A percentile compares a stretch with the other conserved stretches of the same genome.
These are phyloP conservation scores for Diospyros kaki DNA, from an alignment of 148 eudicot genomes.

Conservation along the genomic window DNA sequence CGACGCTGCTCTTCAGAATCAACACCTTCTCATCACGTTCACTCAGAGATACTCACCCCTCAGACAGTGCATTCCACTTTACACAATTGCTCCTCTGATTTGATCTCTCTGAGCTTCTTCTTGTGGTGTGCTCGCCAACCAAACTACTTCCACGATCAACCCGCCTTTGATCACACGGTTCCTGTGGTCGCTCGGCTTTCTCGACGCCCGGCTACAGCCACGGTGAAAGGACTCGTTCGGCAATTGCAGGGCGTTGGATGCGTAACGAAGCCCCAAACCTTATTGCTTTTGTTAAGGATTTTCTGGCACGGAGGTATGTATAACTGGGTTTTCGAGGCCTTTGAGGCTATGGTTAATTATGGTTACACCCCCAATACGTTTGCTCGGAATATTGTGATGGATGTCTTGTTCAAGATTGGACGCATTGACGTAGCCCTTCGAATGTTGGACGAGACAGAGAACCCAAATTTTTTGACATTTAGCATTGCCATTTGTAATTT, in stretches of 20 bases:
- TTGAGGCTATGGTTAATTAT: conserved; percentile 31
- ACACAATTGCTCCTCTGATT: conserved; percentile 42
- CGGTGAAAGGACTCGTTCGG: conserved; percentile 18
- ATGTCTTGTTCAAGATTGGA: conserved; percentile 38
- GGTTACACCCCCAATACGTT: conserved; percentile 41
- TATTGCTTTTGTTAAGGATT: conserved; percentile 42
- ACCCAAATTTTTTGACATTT: conserved; percentile 40
- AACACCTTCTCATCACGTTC: background rate
- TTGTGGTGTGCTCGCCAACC: conserved; percentile 54
- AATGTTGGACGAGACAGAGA: conserved; percentile 23
- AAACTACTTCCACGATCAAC: conserved; percentile 39
- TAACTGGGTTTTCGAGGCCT: conserved; percentile 33
- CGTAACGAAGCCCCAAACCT: conserved; percentile 40
- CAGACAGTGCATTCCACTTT: conserved; percentile 37
- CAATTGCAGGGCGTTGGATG: conserved; percentile 32
- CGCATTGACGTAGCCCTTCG: conserved; percentile 26
- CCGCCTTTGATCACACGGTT: conserved; percentile 32
- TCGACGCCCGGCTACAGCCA: conserved; percentile 19
- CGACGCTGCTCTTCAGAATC: background rate
- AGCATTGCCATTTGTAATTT: conserved; percentile 42
- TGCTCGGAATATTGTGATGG: conserved; percentile 41
- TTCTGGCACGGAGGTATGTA: conserved; percentile 45
- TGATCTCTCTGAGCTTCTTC: conserved; percentile 41
- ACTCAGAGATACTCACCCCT: conserved; percentile 14
- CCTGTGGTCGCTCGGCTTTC: conserved; percentile 29